Base-by-base conservation (phyloP, 805 yeast species). In the Clavispora fructus region DNA sequence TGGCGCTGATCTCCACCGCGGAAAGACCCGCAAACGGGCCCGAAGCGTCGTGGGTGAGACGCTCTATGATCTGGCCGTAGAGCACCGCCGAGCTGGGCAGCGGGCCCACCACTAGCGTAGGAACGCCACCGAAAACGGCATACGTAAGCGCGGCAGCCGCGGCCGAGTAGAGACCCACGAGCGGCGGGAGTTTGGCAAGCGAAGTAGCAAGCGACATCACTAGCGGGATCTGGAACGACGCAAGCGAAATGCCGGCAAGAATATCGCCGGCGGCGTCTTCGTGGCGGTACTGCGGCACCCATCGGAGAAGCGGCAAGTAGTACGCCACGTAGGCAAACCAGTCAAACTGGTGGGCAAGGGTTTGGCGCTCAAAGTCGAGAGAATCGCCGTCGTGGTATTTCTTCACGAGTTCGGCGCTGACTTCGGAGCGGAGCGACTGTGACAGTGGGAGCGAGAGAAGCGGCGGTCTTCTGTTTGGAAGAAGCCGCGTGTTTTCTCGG, bases 71-170 rank as follows among this genome's bases (percentile, higher is more conserved):
- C 55, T 85, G 92, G 1, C 96, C 96, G 25, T 86, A 82, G 12
- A 90, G 81, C 55, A 91, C 70, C 0, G 95, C 87, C 8, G 88
- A 81, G 0, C 96, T 91, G 16, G 92, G 91, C 62, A 90, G 95
- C 1, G 97, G 96, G 0, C 96, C 96, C 16, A 90, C 95, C 35
- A 89, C 82, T 85, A 90, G 80, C 48, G 83, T 84, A 0, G 96
- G 96, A 1, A 89, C 95, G 0, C 94, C 79, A 0, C 97, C 97
- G 48, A 89, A 72, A 3, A 89, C 49, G 7, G 88, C 75, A 60
- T 90, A 90, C 7, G 87, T 67, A n/a, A 85, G 66, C 0, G 96
- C 95, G 0, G 94, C 88, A 3, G 86, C 71, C 1, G 87, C 82
- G 41, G 89, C 73, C 0, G 90, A 87, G 52, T 83, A 78, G 8